Conservation (phyloP, 108 stramenopile species). For the Conticribra guillardii region DNA sequence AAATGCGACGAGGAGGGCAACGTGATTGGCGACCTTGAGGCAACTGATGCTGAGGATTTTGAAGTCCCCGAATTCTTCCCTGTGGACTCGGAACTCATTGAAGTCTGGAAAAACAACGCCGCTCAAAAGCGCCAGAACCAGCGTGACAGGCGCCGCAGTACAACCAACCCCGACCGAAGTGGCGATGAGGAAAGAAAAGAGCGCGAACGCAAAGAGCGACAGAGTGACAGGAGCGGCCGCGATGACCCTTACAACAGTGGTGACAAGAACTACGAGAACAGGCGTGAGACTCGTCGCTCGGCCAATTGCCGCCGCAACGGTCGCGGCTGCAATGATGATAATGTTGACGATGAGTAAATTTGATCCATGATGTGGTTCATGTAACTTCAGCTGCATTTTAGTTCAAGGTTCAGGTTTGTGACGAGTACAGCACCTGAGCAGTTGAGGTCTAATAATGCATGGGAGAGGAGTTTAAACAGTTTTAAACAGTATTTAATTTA, state of each 20-base stretch:
- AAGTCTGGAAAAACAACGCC: background rate
- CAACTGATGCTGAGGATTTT: no score
- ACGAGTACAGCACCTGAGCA: no score
- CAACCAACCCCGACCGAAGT: background rate
- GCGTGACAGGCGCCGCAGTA: background rate
- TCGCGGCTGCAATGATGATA: background rate
- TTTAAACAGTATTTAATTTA: no score
- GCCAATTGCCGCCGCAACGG: background rate
- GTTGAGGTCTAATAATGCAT: no score
- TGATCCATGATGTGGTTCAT: no score
- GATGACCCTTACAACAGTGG: background rate
- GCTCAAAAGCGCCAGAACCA: background rate
- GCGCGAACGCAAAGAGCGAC: background rate
- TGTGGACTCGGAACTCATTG: background rate
- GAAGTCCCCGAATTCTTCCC: background rate
- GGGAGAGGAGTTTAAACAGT: no score
- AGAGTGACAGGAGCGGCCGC: background rate
- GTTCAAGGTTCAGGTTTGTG: no score
- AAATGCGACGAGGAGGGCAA: no score
- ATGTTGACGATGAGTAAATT: no score
- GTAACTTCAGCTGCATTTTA: no score
- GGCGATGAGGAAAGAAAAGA: background rate
- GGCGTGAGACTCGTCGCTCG: background rate
- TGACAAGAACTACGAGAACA: background rate
- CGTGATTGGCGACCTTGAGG: no score